phyloP scores from a whole-genome alignment of 1,284 basidiomycete genomes.

The Stereum hirsutum region DNA sequence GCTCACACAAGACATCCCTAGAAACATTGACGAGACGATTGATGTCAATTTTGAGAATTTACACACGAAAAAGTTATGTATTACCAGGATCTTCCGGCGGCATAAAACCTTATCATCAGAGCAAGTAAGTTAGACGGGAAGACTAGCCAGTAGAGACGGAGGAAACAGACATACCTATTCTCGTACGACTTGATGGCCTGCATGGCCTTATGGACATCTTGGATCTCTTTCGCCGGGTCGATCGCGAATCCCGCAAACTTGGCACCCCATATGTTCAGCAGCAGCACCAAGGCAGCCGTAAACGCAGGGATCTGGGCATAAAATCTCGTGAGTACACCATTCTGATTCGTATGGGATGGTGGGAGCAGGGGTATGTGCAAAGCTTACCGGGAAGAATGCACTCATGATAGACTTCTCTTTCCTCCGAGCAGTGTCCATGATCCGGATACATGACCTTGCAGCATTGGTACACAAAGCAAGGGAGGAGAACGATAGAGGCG shows the following conservation, averaged over 20 bases:
- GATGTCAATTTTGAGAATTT: neutral
- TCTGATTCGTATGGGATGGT: no score
- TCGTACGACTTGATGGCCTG: slow-evolving; percentile 48
- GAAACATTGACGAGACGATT: neutral
- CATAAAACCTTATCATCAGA: slow-evolving; percentile 29
- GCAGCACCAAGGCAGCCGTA: slow-evolving; percentile 57
- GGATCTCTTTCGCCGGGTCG: slow-evolving; percentile 54
- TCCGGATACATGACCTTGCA: slow-evolving; percentile 68
- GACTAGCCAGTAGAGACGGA: neutral
- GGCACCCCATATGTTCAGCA: slow-evolving; percentile 70
- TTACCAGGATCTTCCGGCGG: slow-evolving; percentile 35
- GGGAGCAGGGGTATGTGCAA: no score
- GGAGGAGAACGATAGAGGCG: slow-evolving; percentile 56
- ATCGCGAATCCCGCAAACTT: slow-evolving; percentile 44
- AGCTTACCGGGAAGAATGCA: neutral
- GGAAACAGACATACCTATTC: slow-evolving; percentile 25
- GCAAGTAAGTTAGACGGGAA: neutral
- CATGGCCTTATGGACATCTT: slow-evolving; percentile 67
- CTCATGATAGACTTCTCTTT: neutral
- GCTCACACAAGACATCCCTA: slow-evolving; percentile 62
- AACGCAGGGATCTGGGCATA: slow-evolving; percentile 36
- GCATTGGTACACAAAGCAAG: slow-evolving; percentile 82
- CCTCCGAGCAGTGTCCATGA: slow-evolving; percentile 47
- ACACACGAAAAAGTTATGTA: neutral
- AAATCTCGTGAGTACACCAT: no score